Evolutionary conservation across 2,329 filamentous ascomycete genomes (phyloP).

Genomic region (Leptographium radiaticola): DNA sequence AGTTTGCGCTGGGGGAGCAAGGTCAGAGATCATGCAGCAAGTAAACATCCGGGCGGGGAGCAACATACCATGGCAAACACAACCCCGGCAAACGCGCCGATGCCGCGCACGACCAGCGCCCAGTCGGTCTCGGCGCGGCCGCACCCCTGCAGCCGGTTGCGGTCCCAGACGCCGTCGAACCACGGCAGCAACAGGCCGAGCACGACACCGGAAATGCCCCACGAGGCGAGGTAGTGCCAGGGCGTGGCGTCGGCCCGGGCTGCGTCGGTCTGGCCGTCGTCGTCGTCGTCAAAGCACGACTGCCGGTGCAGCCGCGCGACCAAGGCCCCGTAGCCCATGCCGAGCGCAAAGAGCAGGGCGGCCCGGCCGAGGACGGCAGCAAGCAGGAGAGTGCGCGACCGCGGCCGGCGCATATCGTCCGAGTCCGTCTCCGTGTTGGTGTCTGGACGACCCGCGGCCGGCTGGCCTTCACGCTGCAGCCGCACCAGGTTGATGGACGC

Average conservation of each 20-base stretch:
- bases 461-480: slow-evolving; percentile 8
- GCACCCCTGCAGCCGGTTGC: slow-evolving; percentile 18
- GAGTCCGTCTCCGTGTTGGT: too few relatives aligned
- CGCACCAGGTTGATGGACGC: slow-evolving; percentile 10
- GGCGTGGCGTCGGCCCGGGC: slow-evolving; percentile 27
- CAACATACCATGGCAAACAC: slow-evolving; percentile 59
- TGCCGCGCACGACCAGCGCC: slow-evolving; percentile 48
- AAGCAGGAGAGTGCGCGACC: slow-evolving; percentile 20
- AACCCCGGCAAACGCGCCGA: slow-evolving; percentile 49
- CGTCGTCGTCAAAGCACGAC: slow-evolving; percentile 22
- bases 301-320: slow-evolving; percentile 68
- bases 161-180: slow-evolving; percentile 66
- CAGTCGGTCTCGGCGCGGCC: slow-evolving; percentile 48
- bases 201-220: slow-evolving; percentile 67
- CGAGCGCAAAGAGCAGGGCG: slow-evolving; percentile 60
- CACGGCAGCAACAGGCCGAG: slow-evolving; percentile 73
- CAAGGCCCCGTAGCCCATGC: slow-evolving; percentile 69
- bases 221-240: slow-evolving; percentile 62
- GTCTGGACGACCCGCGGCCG: not conserved
- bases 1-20: slow-evolving; percentile 54
- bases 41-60: not conserved
- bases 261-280: not conserved
- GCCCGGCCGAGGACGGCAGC: slow-evolving; percentile 41
- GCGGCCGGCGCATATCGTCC: not conserved
- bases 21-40: not conserved